Percentiles rank a stretch among this genome's conserved stretches.
These are phyloP conservation scores for Sphaerosporella brunnea DNA, from an alignment of 495 filamentous ascomycete genomes.

Conservation along the genomic window DNA sequence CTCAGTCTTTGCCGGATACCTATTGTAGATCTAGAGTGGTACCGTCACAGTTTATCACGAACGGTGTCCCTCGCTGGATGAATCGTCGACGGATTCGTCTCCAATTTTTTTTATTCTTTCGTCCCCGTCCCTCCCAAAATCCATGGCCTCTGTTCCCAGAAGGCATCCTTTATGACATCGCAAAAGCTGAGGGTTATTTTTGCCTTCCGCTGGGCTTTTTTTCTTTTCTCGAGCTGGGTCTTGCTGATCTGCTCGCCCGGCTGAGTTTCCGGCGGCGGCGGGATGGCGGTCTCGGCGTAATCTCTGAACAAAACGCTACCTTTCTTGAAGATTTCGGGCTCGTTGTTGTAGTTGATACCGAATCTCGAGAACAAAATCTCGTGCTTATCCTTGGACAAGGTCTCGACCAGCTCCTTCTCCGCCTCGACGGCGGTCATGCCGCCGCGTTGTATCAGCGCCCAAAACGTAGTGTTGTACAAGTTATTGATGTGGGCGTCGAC, in stretches of 20 bases:
- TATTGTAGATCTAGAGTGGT: too few relatives aligned
- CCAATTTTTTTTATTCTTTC: too few relatives aligned
- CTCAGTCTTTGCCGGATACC: too few relatives aligned
- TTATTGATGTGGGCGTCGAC: constrained; percentile 96
- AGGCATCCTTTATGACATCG: constrained; percentile 86
- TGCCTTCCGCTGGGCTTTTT: constrained; percentile 44
- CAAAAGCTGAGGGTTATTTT: constrained; percentile 62
- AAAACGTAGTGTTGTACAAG: constrained; percentile 93
- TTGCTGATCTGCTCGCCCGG: constrained; percentile 38
- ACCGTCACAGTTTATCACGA: too few relatives aligned
- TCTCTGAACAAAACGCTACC: constrained; percentile 77
- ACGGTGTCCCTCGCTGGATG: too few relatives aligned
- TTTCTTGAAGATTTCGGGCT: constrained; percentile 80
- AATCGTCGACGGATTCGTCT: too few relatives aligned
- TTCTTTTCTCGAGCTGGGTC: constrained; percentile 59
- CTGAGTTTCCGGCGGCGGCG: neutral
- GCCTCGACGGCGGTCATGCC: constrained; percentile 58
- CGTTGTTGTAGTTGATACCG: constrained; percentile 92
- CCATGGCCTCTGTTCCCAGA: constrained; percentile 79
- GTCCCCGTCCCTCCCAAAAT: too few relatives aligned
- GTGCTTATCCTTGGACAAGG: constrained; percentile 72
- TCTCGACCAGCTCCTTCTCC: constrained; percentile 66
- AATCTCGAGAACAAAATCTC: constrained; percentile 85
- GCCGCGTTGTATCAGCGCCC: constrained; percentile 64
- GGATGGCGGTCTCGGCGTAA: constrained; percentile 5